A percentile compares a stretch with the other conserved stretches of the same genome.
Conservation (phyloP, 2,329 filamentous ascomycete species). For the Fusarium cyanostomum region DNA sequence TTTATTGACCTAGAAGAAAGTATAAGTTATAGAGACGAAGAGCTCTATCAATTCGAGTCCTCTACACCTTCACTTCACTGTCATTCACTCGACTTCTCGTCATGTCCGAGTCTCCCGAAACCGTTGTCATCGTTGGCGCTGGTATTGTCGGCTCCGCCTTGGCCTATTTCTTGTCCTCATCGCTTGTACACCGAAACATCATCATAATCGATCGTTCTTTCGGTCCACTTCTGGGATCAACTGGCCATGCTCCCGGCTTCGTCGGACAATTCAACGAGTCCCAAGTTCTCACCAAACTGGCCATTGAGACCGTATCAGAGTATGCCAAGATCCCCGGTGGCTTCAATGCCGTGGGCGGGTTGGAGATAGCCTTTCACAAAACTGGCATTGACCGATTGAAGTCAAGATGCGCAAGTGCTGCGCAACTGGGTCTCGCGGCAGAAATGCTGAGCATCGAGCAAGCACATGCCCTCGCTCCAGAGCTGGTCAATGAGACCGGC, state of each 20-base stretch:
- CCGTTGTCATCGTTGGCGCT: constrained; percentile 27
- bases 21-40: background rate
- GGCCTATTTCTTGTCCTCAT: constrained; percentile 18
- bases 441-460: constrained; percentile 18
- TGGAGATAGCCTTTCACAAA: constrained; percentile 32
- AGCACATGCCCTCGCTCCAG: constrained; percentile 23
- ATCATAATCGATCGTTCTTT: constrained; percentile 36
- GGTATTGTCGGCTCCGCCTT: constrained; percentile 35
- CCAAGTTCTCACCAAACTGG: constrained; percentile 30
- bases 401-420: constrained; percentile 10
- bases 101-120: constrained; percentile 26
- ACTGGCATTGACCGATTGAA: constrained; percentile 15
- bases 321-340: constrained; percentile 34
- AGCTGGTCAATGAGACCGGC: constrained; percentile 19
- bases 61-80: background rate
- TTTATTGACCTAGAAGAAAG: background rate
- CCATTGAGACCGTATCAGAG: constrained; percentile 34
- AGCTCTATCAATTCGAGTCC: background rate
- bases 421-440: constrained; percentile 12
- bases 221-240: constrained; percentile 24
- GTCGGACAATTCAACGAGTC: constrained; percentile 41
- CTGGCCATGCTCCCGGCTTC: constrained; percentile 34
- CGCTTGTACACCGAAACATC: constrained; percentile 9
- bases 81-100: background rate
- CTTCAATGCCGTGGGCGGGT: constrained; percentile 31